Base-by-base conservation (phyloP, 768 basidiomycete genomes). In the Lentinula raphanica region DNA sequence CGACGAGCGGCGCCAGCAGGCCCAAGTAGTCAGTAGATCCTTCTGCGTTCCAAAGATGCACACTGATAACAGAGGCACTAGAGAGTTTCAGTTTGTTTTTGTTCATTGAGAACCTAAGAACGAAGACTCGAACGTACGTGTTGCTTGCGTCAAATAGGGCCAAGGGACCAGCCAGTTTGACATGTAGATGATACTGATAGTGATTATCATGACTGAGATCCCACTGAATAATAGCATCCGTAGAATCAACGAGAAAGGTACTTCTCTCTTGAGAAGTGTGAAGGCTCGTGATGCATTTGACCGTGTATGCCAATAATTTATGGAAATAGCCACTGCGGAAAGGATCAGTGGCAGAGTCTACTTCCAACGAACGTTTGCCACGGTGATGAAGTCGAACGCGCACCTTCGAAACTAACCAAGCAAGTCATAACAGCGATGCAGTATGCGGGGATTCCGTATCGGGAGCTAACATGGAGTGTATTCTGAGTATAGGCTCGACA, bases 31-130 rank as follows among this genome's bases (percentile, higher is more conserved):
- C 8, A 56, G 54, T 17, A 56, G 15, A 19, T 56, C 54, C 25
- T 71, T 74, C 60, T 81, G 80, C 6, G 74, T 69, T 29, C 77
- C 82, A 63, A 85, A 81, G 5, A 83, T 65, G 32, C 81, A 49
- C 49, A 78, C 72, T 3, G 78, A 76, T 0, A 69, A 73, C 17
- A 84, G 64, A 0, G 84, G 83, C 23, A 85, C 82, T 83, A 56
- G 38, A 46, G 46, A 56, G 57, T 53, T 9, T 56, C 5, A 50
- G 64, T 63, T 59, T 19, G 21, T 13, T 27, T 31, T 3, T 11
- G 17, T 8, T 29, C 12, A 9, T 5, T 23, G 23, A n/a, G n/a
- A n/a, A n/a, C n/a, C 3, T 25, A 3, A 21, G 40, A 50, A 42
- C 27, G 25, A 46, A 38, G 53, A n/a, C n/a, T n/a, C n/a, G 40